phyloP scores from a whole-genome alignment of 805 yeast genomes.

The Metschnikowia cerradonensis region DNA sequence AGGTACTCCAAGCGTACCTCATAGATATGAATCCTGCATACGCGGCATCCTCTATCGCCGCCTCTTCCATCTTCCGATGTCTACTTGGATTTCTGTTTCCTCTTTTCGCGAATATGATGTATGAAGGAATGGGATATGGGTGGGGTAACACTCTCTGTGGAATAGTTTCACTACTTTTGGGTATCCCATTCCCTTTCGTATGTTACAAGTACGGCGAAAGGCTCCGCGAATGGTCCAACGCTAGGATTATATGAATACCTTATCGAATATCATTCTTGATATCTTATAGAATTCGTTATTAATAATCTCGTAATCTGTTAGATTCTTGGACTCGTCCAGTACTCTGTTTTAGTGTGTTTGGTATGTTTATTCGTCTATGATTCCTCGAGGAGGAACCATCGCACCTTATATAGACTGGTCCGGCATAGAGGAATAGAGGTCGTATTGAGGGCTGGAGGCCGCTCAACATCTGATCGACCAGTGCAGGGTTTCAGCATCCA shows the following conservation, averaged over 20 bases:
- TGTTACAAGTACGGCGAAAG: constrained; percentile 35
- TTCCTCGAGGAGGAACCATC: no score
- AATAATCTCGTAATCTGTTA: no score
- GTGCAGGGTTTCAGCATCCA: no score
- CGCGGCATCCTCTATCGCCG: constrained; percentile 39
- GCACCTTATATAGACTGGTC: no score
- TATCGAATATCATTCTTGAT: neutral
- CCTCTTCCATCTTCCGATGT: constrained; percentile 40
- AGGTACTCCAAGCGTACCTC: constrained; percentile 34
- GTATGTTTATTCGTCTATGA: no score
- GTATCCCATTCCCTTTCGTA: constrained; percentile 36
- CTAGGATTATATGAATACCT: constrained; percentile 19
- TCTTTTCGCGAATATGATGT: constrained; percentile 35
- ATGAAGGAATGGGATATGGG: constrained; percentile 31
- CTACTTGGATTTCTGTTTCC: constrained; percentile 39
- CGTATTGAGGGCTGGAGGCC: no score
- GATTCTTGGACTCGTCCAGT: no score
- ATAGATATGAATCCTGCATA: constrained; percentile 38
- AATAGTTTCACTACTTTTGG: constrained; percentile 29
- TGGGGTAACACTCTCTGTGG: constrained; percentile 42
- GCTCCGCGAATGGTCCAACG: constrained; percentile 33
- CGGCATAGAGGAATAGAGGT: no score
- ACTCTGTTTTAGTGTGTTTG: no score
- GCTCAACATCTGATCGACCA: no score
- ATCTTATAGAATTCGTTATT: no score